Evolutionary conservation across 2,329 filamentous ascomycete species (phyloP), one percentile per base, ranked within the genome.

Genomic region (Hymenoscyphus albidus): DNA sequence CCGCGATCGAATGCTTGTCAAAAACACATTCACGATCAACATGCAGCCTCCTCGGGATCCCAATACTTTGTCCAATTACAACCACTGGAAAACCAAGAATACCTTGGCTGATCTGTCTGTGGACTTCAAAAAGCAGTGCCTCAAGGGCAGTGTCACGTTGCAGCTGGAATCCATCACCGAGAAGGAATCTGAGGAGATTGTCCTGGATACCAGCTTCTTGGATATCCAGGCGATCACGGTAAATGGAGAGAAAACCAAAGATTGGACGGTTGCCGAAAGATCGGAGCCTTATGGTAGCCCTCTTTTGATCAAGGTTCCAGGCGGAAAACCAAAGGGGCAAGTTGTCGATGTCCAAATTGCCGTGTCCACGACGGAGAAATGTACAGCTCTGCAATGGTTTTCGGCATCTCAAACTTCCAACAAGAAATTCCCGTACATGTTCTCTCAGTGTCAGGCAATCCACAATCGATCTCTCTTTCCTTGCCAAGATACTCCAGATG

Each of bases 381-480:
- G 94, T 78, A 96, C 93, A 12, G 94, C 94, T 10, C 82, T 99
- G 67, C 94, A 98, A 78, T 99, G 95, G 94, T 84, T 99, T 77
- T 93, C 91, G 0, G 92, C 93, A 1, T 90, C 89, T 39, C 95
- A 98, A 80, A 98, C 95, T 0, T 92, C 91, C 65, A 97, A 96
- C 84, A 93, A 93, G 81, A 95, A 93, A 78, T 90, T 96, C 70
- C 94, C 94, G 0, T 98, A 97, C 78, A 94, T 98, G 88, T 98
- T 98, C 81, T 96, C 92, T 56, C 95, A 98, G 80, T 97, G 93
- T 77, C 94, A 99, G 81, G 93, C 94, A 62, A 98, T 97, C 74
- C 93, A 98, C 74, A 92, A 92, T 55, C 88, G 95, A 66, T 96
- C 93, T 58, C 85, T 98, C 67, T 96, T 98, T 77, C 95, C 95